These are phyloP conservation scores for Blastobotrys mokoenaii DNA, from an alignment of 805 yeast genomes.

Conservation along the genomic window DNA sequence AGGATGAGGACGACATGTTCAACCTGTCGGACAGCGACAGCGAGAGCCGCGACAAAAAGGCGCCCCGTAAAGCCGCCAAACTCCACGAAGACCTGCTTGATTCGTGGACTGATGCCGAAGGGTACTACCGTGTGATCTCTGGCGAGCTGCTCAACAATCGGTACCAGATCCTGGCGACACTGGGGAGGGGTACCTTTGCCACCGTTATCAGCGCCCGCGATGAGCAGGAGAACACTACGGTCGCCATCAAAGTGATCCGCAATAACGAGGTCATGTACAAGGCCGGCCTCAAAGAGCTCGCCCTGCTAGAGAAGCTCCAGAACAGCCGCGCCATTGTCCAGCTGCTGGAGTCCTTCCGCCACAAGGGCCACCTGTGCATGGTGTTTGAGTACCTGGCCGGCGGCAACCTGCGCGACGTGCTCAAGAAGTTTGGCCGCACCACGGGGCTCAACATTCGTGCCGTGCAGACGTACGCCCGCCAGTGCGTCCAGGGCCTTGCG, in stretches of 20 bases:
- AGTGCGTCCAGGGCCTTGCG: conserved; percentile 60
- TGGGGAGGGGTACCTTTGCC: conserved; percentile 31
- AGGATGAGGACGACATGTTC: too few species aligned
- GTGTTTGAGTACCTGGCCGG: conserved; percentile 70
- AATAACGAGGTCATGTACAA: conserved; percentile 57
- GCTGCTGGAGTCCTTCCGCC: conserved; percentile 68
- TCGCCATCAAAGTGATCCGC: conserved; percentile 53
- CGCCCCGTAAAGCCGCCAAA: not conserved
- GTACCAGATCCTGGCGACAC: conserved; percentile 22
- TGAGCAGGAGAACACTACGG: conserved; percentile 19
- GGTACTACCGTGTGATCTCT: conserved; percentile 26
- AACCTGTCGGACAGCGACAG: not conserved
- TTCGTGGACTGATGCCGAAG: conserved; percentile 30
- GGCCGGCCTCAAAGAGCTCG: conserved; percentile 72
- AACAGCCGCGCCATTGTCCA: conserved; percentile 63
- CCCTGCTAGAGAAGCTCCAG: conserved; percentile 58
- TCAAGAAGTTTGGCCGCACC: conserved; percentile 76
- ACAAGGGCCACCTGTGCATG: conserved; percentile 77
- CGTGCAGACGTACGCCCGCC: conserved; percentile 60
- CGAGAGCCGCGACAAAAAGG: not conserved
- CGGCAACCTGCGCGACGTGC: conserved; percentile 63
- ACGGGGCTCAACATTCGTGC: conserved; percentile 69
- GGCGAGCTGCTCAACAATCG: conserved; percentile 27
- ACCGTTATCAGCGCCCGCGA: conserved; percentile 28
- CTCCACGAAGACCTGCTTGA: conserved; percentile 21